Percentiles rank a stretch among this genome's conserved stretches.
Conservation (phyloP, 1,284 basidiomycete species). For the Pholiota adiposa region DNA sequence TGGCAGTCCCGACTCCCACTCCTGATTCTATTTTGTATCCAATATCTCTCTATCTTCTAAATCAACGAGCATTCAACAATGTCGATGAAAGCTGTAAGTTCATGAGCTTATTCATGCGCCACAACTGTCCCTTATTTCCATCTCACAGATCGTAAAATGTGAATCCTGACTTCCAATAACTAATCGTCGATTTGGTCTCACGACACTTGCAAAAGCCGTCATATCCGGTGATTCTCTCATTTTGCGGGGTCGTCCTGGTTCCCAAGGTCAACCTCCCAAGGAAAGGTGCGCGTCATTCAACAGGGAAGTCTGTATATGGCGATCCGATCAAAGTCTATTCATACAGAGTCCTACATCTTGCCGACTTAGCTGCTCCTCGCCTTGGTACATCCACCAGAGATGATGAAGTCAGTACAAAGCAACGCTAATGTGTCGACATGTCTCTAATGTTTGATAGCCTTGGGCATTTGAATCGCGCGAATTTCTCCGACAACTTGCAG, state of each 20-base stretch:
- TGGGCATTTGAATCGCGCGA: conserved; percentile 95
- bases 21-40: conserved; percentile 9
- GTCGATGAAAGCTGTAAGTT: conserved; percentile 70
- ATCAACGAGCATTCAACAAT: conserved; percentile 37
- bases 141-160: conserved; percentile 73
- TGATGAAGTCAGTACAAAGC: conserved; percentile 70
- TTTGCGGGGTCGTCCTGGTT: conserved; percentile 75
- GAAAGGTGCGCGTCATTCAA: conserved; percentile 62
- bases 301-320: conserved; percentile 18
- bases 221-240: conserved; percentile 89
- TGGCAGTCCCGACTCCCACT: conserved; percentile 14
- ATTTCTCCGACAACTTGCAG: conserved; percentile 82
- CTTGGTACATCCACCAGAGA: conserved; percentile 81
- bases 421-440: neutral
- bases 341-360: conserved; percentile 83
- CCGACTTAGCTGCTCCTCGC: conserved; percentile 81
- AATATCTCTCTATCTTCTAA: neutral
- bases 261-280: conserved; percentile 85
- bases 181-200: conserved; percentile 14
- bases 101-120: neutral
- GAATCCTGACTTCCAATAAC: conserved; percentile 22
- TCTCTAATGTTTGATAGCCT: conserved; percentile 49
- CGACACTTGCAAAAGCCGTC: conserved; percentile 59
- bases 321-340: conserved; percentile 10
- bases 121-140: neutral